Base-by-base conservation (phyloP, 495 filamentous ascomycete species). In the Penicilliopsis zonata region DNA sequence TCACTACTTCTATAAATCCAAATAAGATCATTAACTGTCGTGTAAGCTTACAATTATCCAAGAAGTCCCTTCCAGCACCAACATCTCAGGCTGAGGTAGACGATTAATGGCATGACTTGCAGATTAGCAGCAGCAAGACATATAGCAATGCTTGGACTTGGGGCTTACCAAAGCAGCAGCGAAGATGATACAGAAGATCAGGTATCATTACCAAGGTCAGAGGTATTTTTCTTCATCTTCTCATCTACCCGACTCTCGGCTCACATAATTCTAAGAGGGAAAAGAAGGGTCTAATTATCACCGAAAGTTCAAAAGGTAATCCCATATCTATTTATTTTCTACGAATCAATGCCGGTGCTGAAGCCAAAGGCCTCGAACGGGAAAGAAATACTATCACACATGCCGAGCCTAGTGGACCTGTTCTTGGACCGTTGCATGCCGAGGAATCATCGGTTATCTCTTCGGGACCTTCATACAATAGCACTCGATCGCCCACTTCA, bases 121-220 rank as follows among this genome's bases (percentile, higher is more conserved):
- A 24, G 7, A 24, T 24, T 24, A 24, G 21, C 7, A 24, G 6
- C 21, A 7, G 21, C n/a, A 24, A 24, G 21, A 24, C 21, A 24
- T 7, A 28, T 5, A 28, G 22, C 16, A 19, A 86, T 86, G 81
- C 66, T 69, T 21, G 72, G 67, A 9, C 68, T 90, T 2, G 79
- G 74, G 7, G 64, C 56, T 28, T 90, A 90, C 52, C 76, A 70
- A 17, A 86, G 80, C 53, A 87, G 82, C 47, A 81, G 82, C 36
- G 82, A 85, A 28, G 82, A 84, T 22, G 74, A 78, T 22, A 60
- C 63, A 31, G 52, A 57, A 13, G 24, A 18, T 17, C 34, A 41
- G 21, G n/a, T 21, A 7, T 18, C 36, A 35, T 29, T 36, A 10
- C 19, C 40, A 29, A 38, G 13, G 14, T 12, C 33, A 20, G 38